Base-by-base conservation (phyloP, 2,329 filamentous ascomycete species). In the Penicillium sp. region DNA sequence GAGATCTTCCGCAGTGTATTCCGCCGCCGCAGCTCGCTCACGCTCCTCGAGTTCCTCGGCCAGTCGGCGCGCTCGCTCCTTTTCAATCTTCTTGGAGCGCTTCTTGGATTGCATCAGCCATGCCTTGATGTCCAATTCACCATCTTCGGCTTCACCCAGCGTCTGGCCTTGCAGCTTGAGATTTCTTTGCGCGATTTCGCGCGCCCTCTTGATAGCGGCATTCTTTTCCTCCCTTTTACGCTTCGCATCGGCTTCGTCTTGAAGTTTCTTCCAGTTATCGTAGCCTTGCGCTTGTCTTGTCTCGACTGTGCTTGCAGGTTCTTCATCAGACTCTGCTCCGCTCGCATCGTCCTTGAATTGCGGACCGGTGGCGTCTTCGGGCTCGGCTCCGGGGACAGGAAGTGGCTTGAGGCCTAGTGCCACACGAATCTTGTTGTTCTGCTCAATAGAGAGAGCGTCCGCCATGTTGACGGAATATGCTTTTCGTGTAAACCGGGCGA, bases 41-140 rank as follows among this genome's bases (percentile, higher is more conserved):
- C 86, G 84, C 51, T 88, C 88, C 8, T 84, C 88, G 39, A 89
- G 73, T 66, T 96, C 89, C 62, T 87, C 82, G 51, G 89, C 87
- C 45, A 81, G 68, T 64, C 77, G 78, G 56, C 86, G 80, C 28
- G 84, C 83, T 59, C 88, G 84, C 39, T 85, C 75, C 65, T 81
- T 79, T 57, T 83, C 86, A 35, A 97, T 90, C 71, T 90, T 88
- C 77, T 90, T 95, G 68, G 95, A 89, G 44, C 90, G 80, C 75
- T 95, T 97, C 77, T 95, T 97, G 67, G 91, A 85, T 50, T 85
- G 85, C 58, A 86, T 81, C 51, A 98, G 69, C 93, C 93, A 98
- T 1, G 86, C 77, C 66, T 87, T 87, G 11, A 91, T 88, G 66
- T 95, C 88, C 26, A 86, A 58, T 9, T 84, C 83, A 3, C 73